A percentile compares a stretch with the other conserved stretches of the same genome.
phyloP scores from a whole-genome alignment of 2,329 filamentous ascomycete species.

The Colletotrichum higginsianum region DNA sequence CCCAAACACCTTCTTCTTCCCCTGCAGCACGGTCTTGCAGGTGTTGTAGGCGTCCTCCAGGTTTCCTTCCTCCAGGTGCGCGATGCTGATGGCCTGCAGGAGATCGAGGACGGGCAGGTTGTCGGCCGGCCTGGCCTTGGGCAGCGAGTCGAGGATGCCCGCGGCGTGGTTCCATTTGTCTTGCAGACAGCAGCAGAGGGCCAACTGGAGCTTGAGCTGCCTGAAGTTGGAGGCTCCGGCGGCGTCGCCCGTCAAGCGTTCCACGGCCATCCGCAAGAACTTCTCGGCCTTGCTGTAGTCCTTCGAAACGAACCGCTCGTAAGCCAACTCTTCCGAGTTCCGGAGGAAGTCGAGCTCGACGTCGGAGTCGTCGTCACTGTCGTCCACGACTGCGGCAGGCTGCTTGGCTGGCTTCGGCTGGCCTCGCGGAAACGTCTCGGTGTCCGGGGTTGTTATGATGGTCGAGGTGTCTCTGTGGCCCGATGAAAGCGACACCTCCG shows the following conservation, averaged over 20 bases:
- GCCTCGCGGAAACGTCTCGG: background rate
- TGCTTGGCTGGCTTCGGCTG: background rate
- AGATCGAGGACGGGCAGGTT: conserved; percentile 14
- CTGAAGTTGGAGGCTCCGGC: background rate
- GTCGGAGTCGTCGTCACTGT: conserved; percentile 20
- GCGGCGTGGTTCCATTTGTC: conserved; percentile 23
- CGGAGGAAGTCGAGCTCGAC: conserved; percentile 14
- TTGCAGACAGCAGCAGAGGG: conserved; percentile 19
- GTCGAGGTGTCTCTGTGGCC: conserved; percentile 9
- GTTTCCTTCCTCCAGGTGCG: background rate
- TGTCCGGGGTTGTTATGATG: background rate
- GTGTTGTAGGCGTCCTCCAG: background rate
- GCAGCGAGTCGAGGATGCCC: background rate
- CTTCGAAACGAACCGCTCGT: conserved; percentile 5
- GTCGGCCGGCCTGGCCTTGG: background rate
- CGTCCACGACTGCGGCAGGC: background rate
- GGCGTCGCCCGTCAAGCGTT: conserved; percentile 3
- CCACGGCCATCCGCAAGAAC: conserved; percentile 20
- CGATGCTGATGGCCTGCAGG: conserved; percentile 11
- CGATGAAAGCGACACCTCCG: background rate
- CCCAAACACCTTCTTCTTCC: conserved; percentile 9
- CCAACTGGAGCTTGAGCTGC: conserved; percentile 20
- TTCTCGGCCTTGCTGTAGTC: conserved; percentile 31
- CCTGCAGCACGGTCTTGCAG: conserved; percentile 1
- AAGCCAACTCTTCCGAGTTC: conserved; percentile 27